These are phyloP conservation scores for Pisolithus tinctorius DNA, from an alignment of 768 basidiomycete genomes.

Conservation along the genomic window DNA sequence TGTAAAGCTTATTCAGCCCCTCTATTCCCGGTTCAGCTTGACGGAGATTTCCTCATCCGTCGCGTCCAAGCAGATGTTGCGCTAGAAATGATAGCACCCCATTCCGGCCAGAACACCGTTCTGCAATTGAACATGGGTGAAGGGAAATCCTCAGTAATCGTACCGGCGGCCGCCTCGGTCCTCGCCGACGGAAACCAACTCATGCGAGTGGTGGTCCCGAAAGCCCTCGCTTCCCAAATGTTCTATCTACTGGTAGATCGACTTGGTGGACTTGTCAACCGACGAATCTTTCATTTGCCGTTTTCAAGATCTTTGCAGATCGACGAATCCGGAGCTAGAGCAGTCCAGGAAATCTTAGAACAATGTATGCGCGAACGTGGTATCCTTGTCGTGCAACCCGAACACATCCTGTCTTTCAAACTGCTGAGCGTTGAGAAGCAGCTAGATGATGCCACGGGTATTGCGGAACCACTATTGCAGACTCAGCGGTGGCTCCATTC, in stretches of 20 bases:
- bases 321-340: background rate
- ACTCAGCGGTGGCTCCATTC: constrained; percentile 22
- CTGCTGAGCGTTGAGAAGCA: constrained; percentile 25
- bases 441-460: constrained; percentile 1
- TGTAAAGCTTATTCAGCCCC: background rate
- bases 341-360: constrained; percentile 1
- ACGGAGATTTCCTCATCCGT: constrained; percentile 18
- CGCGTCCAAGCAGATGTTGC: constrained; percentile 18
- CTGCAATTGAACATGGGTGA: constrained; percentile 29
- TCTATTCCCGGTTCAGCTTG: constrained; percentile 12
- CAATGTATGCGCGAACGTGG: constrained; percentile 16
- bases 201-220: constrained; percentile 23
- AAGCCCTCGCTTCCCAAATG: constrained; percentile 21
- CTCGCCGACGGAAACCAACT: constrained; percentile 18
- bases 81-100: constrained; percentile 22
- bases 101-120: constrained; percentile 11
- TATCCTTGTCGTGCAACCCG: constrained; percentile 23
- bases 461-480: constrained; percentile 17
- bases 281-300: constrained; percentile 22
- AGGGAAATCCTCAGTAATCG: constrained; percentile 30
- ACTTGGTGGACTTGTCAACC: constrained; percentile 20
- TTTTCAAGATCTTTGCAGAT: constrained; percentile 17
- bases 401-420: constrained; percentile 26
- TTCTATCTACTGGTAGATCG: constrained; percentile 21
- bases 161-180: constrained; percentile 17